These are phyloP conservation scores for Aphanomyces euteiches DNA, from an alignment of 352 stramenopile genomes.

Conservation along the genomic window DNA sequence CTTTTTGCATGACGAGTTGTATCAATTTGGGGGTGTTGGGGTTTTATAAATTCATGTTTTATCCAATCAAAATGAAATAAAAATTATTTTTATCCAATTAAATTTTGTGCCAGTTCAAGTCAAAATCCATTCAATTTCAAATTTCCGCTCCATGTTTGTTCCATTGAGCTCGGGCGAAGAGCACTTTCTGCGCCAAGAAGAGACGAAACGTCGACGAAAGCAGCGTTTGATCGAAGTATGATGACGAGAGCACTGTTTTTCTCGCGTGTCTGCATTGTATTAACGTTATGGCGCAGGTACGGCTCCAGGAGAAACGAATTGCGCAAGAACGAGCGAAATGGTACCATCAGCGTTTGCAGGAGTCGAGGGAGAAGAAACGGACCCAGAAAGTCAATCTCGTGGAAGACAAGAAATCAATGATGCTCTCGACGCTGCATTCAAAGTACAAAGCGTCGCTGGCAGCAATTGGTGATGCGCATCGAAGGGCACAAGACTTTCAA, in stretches of 20 bases:
- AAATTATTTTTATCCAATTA: too few relatives aligned
- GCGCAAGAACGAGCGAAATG: slow-evolving; percentile 20
- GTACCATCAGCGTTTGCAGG: slow-evolving; percentile 11
- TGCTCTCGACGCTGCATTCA: slow-evolving; percentile 19
- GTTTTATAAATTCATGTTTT: too few relatives aligned
- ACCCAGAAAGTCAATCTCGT: background rate
- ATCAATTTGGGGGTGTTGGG: too few relatives aligned
- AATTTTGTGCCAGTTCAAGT: too few relatives aligned
- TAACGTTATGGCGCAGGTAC: slow-evolving; percentile 3
- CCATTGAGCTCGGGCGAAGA: slow-evolving; percentile 29
- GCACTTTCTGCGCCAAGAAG: slow-evolving; percentile 22
- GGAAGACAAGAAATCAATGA: slow-evolving; percentile 11
- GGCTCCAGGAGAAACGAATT: slow-evolving; percentile 27
- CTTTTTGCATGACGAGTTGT: too few relatives aligned
- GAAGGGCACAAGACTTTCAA: slow-evolving; percentile 16
- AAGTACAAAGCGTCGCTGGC: slow-evolving; percentile 29
- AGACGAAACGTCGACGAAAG: slow-evolving; percentile 16
- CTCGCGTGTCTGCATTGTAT: background rate
- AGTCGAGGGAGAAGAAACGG: background rate
- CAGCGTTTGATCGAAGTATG: slow-evolving; percentile 22
- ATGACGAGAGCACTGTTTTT: too few relatives aligned
- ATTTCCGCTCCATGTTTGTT: slow-evolving; percentile 18
- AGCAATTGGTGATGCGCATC: slow-evolving; percentile 24
- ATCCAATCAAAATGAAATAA: too few relatives aligned
- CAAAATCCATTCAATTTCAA: too few relatives aligned